A percentile compares a stretch with the other conserved stretches of the same genome.
Evolutionary conservation across 768 basidiomycete species (phyloP).

Genomic region (Podaxis sp.): DNA sequence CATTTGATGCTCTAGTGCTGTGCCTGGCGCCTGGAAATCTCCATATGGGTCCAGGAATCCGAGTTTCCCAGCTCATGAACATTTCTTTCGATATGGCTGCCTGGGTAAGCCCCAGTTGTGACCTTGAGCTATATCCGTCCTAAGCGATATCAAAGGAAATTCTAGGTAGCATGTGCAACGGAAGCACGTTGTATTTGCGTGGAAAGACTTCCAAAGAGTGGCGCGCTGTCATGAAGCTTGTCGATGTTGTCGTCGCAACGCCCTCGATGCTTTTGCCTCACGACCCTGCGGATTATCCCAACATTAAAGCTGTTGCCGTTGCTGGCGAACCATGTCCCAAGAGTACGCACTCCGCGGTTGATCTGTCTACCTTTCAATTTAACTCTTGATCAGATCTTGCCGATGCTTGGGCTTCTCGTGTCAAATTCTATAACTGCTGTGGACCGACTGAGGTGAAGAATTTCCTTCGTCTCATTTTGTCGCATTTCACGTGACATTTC

Average conservation of each 20-base stretch:
- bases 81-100: slow-evolving; percentile 69
- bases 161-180: slow-evolving; percentile 51
- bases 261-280: slow-evolving; percentile 55
- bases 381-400: slow-evolving; percentile 27
- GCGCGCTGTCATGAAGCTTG: slow-evolving; percentile 48
- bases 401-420: slow-evolving; percentile 42
- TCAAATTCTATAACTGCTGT: slow-evolving; percentile 50
- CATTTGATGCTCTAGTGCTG: slow-evolving; percentile 33
- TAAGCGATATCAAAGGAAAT: slow-evolving; percentile 45
- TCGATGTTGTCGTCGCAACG: slow-evolving; percentile 54
- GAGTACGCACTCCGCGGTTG: slow-evolving; percentile 27
- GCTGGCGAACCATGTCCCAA: slow-evolving; percentile 60
- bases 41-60: slow-evolving; percentile 52
- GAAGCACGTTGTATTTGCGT: slow-evolving; percentile 51
- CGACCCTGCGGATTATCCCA: slow-evolving; percentile 51
- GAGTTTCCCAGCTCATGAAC: slow-evolving; percentile 60
- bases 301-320: slow-evolving; percentile 50
- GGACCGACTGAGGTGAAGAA: slow-evolving; percentile 52
- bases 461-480: slow-evolving; percentile 3
- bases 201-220: slow-evolving; percentile 54
- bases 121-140: slow-evolving; percentile 11
- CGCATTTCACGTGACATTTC: background rate
- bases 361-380: background rate
- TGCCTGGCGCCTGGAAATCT: slow-evolving; percentile 52
- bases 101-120: slow-evolving; percentile 36